A percentile compares a stretch with the other conserved stretches of the same genome.
phyloP scores from a whole-genome alignment of 2,329 filamentous ascomycete genomes.

The Lizonia empirigonia region DNA sequence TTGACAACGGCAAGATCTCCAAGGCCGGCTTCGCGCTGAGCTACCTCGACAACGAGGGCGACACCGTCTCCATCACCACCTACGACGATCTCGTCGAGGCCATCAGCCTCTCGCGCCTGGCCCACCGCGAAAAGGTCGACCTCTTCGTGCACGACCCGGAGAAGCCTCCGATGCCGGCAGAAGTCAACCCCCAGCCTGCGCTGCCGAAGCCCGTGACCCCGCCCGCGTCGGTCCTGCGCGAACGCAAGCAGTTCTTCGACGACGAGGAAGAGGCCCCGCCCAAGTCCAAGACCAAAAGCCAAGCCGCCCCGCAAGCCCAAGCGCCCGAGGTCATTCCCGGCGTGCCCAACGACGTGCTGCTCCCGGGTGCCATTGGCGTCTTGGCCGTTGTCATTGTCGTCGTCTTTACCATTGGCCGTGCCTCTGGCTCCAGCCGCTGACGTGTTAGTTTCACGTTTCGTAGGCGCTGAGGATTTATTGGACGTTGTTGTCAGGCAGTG shows the following conservation, averaged over 20 bases:
- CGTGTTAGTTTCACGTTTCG: too few relatives aligned
- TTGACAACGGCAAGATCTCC: conserved; percentile 79
- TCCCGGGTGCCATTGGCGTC: conserved; percentile 94
- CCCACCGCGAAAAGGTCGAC: conserved; percentile 88
- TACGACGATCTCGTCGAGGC: conserved; percentile 92
- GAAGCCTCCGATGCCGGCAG: conserved; percentile 76
- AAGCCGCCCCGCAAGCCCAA: conserved; percentile 54
- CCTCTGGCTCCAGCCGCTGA: conserved; percentile 59
- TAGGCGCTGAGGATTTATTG: conserved; percentile 31
- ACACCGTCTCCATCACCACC: conserved; percentile 95
- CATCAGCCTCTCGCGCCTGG: conserved; percentile 78
- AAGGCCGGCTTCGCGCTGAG: conserved; percentile 86
- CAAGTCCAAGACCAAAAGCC: conserved; percentile 43
- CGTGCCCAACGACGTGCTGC: conserved; percentile 89
- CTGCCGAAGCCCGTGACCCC: conserved; percentile 58
- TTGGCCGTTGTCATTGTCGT: conserved; percentile 91
- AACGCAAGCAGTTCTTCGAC: conserved; percentile 56
- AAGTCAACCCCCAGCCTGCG: conserved; percentile 64
- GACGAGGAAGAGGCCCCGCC: conserved; percentile 61
- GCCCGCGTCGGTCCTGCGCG: conserved; percentile 56
- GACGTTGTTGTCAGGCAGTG: neutral
- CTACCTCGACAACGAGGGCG: conserved; percentile 96
- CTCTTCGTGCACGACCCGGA: conserved; percentile 94
- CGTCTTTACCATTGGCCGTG: conserved; percentile 85
- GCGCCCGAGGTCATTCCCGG: conserved; percentile 84